Base-by-base conservation (phyloP, 2,329 filamentous ascomycete species). In the Ramichloridium luteum region DNA sequence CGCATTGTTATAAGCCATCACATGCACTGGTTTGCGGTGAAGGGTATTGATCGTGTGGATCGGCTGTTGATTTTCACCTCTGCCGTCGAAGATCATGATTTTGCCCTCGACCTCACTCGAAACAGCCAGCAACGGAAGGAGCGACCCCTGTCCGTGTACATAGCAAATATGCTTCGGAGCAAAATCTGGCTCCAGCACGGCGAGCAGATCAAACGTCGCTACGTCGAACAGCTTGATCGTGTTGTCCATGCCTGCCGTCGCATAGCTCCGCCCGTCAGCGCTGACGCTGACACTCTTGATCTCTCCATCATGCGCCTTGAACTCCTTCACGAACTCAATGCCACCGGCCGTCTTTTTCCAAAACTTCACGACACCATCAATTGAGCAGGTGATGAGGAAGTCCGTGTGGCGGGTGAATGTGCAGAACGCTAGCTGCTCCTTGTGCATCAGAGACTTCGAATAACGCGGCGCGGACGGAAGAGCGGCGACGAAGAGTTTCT, bases 291-390 rank as follows among this genome's bases (percentile, higher is more conserved):
- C 82, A 16, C 79, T 80, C 38, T 68, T 75, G 51, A 96, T 83
- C 51, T 92, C 83, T 31, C 83, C 82, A 35, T 72, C 68, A 59
- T 98, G 92, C 5, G 90, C 86, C 51, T 77, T 79, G 62, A 93
- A 98, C 60, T 98, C 86, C 61, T 98, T 98, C 32, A 96, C 88
- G 51, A 98, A 98, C 60, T 98, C 92, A 36, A 98, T 81, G 1
- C 83, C 83, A 18, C 82, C 77, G 8, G 43, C 34, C 42, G 81
- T 72, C 62, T 98, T 98, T 64, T 98, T 98, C 90, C 90, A 98
- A 57, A 98, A 98, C 58, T 98, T 98, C 46, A 96, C 88, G 1
- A 88, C 80, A n/a, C 92, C 92, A 53, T 98, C 90, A 26, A 82
- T 63, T 0, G 90, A 96, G 39, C 81, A 83, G 1, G 90, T 98